Percentiles rank a stretch among this genome's conserved stretches.
phyloP scores from a whole-genome alignment of 139 green algal species.

The Pseudopediastrum boryanum region DNA sequence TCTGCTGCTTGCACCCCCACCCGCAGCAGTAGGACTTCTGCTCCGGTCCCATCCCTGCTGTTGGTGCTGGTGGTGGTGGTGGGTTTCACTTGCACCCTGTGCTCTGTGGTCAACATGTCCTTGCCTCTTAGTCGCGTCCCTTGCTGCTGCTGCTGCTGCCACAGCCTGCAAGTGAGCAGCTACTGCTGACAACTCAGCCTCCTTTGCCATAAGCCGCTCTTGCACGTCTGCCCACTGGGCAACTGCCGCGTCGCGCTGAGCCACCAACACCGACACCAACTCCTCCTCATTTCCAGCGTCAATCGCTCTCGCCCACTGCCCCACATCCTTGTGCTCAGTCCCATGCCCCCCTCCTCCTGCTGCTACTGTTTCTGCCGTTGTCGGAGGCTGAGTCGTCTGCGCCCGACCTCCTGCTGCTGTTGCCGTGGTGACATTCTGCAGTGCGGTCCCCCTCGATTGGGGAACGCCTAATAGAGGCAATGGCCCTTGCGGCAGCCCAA shows the following conservation, averaged over 20 bases:
- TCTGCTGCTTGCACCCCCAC: background rate
- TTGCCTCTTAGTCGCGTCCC: background rate
- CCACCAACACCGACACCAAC: background rate
- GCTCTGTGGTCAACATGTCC: no score
- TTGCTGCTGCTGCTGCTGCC: slow-evolving; percentile 20
- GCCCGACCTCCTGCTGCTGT: no score
- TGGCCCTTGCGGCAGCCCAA: no score
- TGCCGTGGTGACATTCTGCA: no score
- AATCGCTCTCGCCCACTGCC: no score
- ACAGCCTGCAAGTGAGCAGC: background rate
- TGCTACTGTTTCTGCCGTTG: no score
- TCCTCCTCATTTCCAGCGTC: background rate
- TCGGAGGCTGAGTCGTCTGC: no score
- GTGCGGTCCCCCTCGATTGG: no score
- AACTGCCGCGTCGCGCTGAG: slow-evolving; percentile 39
- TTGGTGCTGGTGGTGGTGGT: slow-evolving; percentile 26
- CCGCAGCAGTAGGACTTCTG: background rate
- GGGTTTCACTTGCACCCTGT: background rate
- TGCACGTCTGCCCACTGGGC: slow-evolving; percentile 23
- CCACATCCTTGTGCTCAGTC: no score
- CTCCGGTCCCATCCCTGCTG: background rate
- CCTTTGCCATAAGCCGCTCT: slow-evolving; percentile 11
- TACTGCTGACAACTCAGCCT: slow-evolving; percentile 1
- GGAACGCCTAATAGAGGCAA: no score
- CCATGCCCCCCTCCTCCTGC: no score